Base-by-base conservation (phyloP, 2,329 filamentous ascomycete genomes). In the Botryotinia calthae region DNA sequence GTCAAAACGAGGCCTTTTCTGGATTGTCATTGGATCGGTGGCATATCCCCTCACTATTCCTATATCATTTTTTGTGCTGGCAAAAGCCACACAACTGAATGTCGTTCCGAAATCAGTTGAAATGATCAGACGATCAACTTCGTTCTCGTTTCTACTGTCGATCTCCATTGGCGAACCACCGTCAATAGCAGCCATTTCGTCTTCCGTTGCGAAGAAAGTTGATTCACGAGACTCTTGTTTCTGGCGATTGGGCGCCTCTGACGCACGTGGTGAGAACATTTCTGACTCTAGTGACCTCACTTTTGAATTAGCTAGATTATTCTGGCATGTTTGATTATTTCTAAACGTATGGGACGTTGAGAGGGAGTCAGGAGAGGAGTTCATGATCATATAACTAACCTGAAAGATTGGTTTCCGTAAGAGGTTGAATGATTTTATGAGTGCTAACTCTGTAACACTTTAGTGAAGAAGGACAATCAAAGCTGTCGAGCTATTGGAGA, bases 91-190 rank as follows among this genome's bases (percentile, higher is more conserved):
- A 20, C 73, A 74, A 56, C 73, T 75, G 58, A 76, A 76, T 12
- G 74, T 76, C 22, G 74, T 76, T 61, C 74, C 74, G 54, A 76
- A 76, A 34, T 76, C 74, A 5, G 73, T 75, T 20, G 73, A 72
- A 51, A 76, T 34, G 54, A 75, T 73, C n/a, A 76, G 40, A 54
- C 56, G 40, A 58, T 56, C 62, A 28, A 37, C 22, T n/a, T 72
- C 58, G 20, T 31, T 42, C 34, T 73, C 51, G 34, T 51, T 54
- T 61, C n/a, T 22, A 46, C 20, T 31, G 54, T 72, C 63, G 44
- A 72, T 44, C 40, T 51, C 58, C 63, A 72, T 70, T 31, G 16
- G 31, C 14, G 28, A 22, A 20, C 28, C 71, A 18, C 28, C 22
- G 46, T 46, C 14, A 16, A 40, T 25, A 5, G 54, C 67, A 16